Evolutionary conservation across 208 protist species (phyloP), one percentile per base, ranked within the genome.

Genomic region (Wallacemonas rigidus): DNA sequence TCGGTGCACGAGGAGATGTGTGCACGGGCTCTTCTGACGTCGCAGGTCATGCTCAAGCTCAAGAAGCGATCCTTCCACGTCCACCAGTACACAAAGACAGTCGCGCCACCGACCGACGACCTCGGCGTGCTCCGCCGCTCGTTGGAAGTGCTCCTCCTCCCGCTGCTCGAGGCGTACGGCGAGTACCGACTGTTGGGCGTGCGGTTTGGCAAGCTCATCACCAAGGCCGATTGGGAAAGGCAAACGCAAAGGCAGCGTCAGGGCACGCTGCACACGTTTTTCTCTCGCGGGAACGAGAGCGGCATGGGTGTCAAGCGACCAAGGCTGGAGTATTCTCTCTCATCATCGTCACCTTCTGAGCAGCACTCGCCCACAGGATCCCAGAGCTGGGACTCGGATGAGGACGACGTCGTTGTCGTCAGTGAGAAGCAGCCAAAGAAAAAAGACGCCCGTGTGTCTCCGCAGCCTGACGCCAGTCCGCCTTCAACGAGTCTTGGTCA

Each of bases 131-230:
- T 96, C 9, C 72, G 69, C 36, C 79, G 82, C 17, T 83, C 80
- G 7, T 40, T 93, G 1, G 82, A 93, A 63, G 82, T 82, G 54
- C 57, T 96, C 2, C 47, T 96, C n/a, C 12, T 83, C 5, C 91
- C 89, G 1, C 12, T 91, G 26, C 17, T 84, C 17, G 60, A 82
- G 35, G 48, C 73, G 14, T 96, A 82, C 69, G 67, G 74, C 0
- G 61, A 83, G 2, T 91, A 88, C 50, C 89, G 91, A 14, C 81
- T 96, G 8, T 72, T 96, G 17, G 91, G 91, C 2, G 79, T 96
- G 26, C 87, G 89, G 3, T 67, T 86, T 12, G 77, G 79, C 36
- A 88, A 91, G 54, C 70, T 95, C 60, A 76, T 86, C 12, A 81
- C 67, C 9, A 53, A 63, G 26, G 67, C 51, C 1, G 74, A 80